Conservation (phyloP, 305 asterid genomes). For the Solanum aculeatissimum region DNA sequence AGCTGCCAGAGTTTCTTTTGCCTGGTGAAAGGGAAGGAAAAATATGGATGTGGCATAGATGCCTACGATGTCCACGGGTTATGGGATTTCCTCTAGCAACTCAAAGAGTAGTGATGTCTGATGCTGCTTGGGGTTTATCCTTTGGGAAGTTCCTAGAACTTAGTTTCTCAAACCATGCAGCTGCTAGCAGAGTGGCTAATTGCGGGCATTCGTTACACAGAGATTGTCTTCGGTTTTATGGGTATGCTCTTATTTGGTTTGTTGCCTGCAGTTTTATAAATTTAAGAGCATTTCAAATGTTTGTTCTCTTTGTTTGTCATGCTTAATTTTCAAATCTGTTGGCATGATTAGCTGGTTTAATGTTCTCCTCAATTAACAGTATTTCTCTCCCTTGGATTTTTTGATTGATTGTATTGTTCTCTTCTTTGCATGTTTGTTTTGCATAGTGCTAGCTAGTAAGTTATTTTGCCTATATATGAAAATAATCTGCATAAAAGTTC, state of each 20-base stretch:
- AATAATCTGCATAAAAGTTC: background rate
- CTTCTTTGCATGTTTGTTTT: background rate
- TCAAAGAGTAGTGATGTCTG: constrained; percentile 91
- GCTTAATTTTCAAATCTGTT: background rate
- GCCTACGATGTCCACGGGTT: constrained; percentile 81
- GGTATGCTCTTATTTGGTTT: constrained; percentile 33
- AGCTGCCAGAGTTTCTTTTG: constrained; percentile 60
- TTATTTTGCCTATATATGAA: background rate
- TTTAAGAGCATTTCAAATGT: background rate
- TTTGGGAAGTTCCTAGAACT: constrained; percentile 97
- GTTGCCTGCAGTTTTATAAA: background rate
- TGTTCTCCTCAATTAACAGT: background rate
- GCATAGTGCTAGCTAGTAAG: background rate
- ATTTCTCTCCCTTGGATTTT: background rate
- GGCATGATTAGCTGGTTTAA: background rate
- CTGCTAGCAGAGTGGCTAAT: constrained; percentile 99
- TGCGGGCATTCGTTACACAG: constrained; percentile 97
- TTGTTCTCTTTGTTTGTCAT: background rate
- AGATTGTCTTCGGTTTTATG: constrained; percentile 96
- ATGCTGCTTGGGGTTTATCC: constrained; percentile 99
- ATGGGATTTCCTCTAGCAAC: constrained; percentile 93
- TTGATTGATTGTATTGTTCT: background rate
- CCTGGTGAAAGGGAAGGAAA: constrained; percentile 83
- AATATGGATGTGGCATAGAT: constrained; percentile 99
- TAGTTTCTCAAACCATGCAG: constrained; percentile 97